A percentile compares a stretch with the other conserved stretches of the same genome.
phyloP scores from a whole-genome alignment of 306 rosid species.

The Lathyrus sativus region DNA sequence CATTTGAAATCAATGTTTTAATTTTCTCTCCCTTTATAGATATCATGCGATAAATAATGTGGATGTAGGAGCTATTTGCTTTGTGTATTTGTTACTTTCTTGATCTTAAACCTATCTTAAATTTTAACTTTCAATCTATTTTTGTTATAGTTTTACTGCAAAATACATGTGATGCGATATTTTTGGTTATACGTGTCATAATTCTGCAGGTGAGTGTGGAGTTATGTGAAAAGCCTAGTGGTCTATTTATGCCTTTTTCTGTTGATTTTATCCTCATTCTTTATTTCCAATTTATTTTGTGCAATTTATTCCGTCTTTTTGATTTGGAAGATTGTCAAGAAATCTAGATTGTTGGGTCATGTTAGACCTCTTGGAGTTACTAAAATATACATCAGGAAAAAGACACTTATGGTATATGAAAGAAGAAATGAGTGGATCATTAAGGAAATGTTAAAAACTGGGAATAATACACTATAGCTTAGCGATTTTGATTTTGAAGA shows the following conservation, averaged over 20 bases:
- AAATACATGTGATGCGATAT: slow-evolving; percentile 9
- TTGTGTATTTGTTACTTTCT: slow-evolving; percentile 21
- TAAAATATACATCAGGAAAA: neutral
- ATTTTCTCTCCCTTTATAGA: slow-evolving; percentile 16
- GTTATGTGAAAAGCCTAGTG: slow-evolving; percentile 1
- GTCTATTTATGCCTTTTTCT: slow-evolving; percentile 7
- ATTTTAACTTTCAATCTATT: slow-evolving; percentile 15
- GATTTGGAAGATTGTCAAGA: slow-evolving; percentile 8
- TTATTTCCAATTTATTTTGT: neutral
- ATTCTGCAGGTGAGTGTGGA: slow-evolving; percentile 9
- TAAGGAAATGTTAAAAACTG: slow-evolving; percentile 1
- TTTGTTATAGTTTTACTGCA: slow-evolving; percentile 1
- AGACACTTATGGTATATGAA: neutral
- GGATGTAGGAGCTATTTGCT: slow-evolving; percentile 22
- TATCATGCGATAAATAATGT: slow-evolving; percentile 22
- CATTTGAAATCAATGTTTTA: slow-evolving; percentile 16
- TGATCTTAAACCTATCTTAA: slow-evolving; percentile 14
- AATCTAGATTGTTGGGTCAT: neutral
- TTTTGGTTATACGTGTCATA: slow-evolving; percentile 12
- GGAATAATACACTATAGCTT: neutral
- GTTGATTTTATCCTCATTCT: slow-evolving; percentile 18
- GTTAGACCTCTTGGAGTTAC: neutral
- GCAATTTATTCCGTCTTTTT: neutral
- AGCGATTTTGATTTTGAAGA: too few species aligned
- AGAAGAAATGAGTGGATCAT: neutral